Evolutionary conservation across 1,139 yeast species (phyloP), one percentile per base, ranked within the genome.

Genomic region (Meyerozyma sp.): DNA sequence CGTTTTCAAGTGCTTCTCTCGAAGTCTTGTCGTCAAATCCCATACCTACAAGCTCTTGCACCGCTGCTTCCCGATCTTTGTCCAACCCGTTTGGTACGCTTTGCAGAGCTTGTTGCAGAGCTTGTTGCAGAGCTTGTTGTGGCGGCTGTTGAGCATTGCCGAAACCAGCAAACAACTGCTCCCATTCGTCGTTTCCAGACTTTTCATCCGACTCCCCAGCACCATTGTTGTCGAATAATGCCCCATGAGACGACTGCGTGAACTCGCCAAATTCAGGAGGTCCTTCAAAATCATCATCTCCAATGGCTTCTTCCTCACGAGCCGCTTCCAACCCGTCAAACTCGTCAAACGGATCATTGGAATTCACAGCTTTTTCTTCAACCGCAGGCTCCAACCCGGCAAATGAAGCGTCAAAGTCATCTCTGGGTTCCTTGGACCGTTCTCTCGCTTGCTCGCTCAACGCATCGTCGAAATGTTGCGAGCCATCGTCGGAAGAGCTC

Each of bases 161-260:
- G 59, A 89, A 85, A 0, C 95, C 96, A 2, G 95, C 94, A 69
- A 90, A 90, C 28, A 90, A 74, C 63, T 89, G 94, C 56, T 90
- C 96, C 97, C 97, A 90, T 62, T 90, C 97, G 56, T 88, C 95
- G 46, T 77, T 76, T 8, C 59, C 68, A n/a, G 52, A 42, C 21
- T 49, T 44, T 8, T 40, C 40, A 13, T 37, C 41, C 10, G 43
- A 9, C 27, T 46, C 49, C 2, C 23, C 23, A 18, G 30, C 29
- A 21, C 40, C 23, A 46, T 42, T 30, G 50, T 14, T 26, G 52
- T 42, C 45, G 66, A 65, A 42, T 64, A 65, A 6, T 73, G 68
- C 42, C 59, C 62, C 32, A 58, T 58, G 8, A 64, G 55, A 16
- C 42, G 46, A 45, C 3, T 54, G 49, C 10, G 79, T 73, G 56